Percentiles rank a stretch among this genome's conserved stretches.
Conservation (phyloP, 257 asterid species). For the Penstemon newberryi region DNA sequence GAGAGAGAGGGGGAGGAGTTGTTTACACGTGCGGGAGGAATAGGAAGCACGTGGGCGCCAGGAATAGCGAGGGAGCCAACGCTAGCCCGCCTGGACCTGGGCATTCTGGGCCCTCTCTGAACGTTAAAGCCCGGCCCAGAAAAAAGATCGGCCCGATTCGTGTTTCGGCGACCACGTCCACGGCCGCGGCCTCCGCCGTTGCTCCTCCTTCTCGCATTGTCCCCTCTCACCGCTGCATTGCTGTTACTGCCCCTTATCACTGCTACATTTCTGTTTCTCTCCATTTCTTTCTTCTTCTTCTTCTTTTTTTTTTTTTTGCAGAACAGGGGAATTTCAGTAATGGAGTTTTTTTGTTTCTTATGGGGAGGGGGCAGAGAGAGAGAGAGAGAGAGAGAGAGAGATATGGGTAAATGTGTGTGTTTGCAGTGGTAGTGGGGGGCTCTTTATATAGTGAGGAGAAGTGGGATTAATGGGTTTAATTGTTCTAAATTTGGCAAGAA, state of each 20-base stretch:
- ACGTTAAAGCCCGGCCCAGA: slow-evolving; percentile 41
- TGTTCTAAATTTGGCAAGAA: slow-evolving; percentile 39
- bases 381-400: slow-evolving; percentile 3
- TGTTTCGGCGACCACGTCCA: neutral
- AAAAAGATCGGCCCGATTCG: slow-evolving; percentile 35
- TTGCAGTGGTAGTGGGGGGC: slow-evolving; percentile 26
- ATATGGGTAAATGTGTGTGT: slow-evolving; percentile 21
- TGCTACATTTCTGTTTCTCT: slow-evolving; percentile 15
- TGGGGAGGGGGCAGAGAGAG: slow-evolving; percentile 3
- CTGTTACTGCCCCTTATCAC: slow-evolving; percentile 21
- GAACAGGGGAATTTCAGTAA: neutral
- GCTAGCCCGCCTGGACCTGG: slow-evolving; percentile 51
- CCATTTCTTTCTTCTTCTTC: neutral
- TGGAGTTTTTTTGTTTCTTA: neutral
- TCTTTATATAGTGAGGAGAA: slow-evolving; percentile 24
- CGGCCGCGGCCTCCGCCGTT: neutral
- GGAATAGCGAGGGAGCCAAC: slow-evolving; percentile 38
- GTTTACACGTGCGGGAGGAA: slow-evolving; percentile 48
- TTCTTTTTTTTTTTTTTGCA: neutral
- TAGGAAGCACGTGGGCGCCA: slow-evolving; percentile 42
- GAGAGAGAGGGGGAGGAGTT: too few species aligned
- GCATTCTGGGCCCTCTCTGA: slow-evolving; percentile 48
- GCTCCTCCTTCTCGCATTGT: neutral
- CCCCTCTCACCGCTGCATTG: slow-evolving; percentile 17
- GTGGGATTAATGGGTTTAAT: slow-evolving; percentile 24